Evolutionary conservation across 2,329 filamentous ascomycete genomes (phyloP).

Genomic region (Ascochyta koolunga): DNA sequence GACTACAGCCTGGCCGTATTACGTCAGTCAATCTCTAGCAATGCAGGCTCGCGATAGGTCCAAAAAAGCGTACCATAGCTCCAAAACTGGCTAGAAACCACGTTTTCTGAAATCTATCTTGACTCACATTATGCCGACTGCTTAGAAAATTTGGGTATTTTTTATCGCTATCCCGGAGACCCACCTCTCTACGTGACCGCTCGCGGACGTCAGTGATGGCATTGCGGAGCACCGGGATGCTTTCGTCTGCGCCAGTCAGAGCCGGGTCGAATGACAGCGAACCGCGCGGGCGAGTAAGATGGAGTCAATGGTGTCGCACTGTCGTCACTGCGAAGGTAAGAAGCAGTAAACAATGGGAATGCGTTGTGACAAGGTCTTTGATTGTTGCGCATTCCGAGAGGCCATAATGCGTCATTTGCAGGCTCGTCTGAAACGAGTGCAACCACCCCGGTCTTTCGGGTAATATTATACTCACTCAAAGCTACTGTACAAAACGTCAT

Average conservation of each 20-base stretch:
- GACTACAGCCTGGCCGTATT: too few relatives aligned
- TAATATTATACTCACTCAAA: constrained; percentile 9
- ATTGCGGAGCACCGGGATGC: constrained; percentile 20
- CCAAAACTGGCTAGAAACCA: too few relatives aligned
- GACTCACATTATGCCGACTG: too few relatives aligned
- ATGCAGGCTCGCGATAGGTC: too few relatives aligned
- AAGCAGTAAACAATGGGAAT: background rate
- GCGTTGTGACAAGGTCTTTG: constrained; percentile 20
- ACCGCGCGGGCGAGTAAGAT: background rate
- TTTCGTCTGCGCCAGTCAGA: background rate
- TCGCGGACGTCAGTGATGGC: constrained; percentile 25
- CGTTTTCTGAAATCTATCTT: too few relatives aligned
- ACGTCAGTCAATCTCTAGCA: too few relatives aligned
- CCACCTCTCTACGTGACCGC: background rate
- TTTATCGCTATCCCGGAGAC: too few relatives aligned
- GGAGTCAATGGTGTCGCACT: constrained; percentile 6
- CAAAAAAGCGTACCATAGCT: too few relatives aligned
- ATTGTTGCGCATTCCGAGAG: constrained; percentile 15
- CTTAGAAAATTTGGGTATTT: too few relatives aligned
- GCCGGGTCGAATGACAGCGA: background rate
- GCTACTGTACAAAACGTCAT: constrained; percentile 47
- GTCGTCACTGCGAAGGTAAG: constrained; percentile 8
- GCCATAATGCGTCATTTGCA: constrained; percentile 32
- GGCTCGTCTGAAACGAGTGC: constrained; percentile 26
- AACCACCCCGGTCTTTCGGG: background rate